A percentile compares a stretch with the other conserved stretches of the same genome.
These are phyloP conservation scores for Chimonanthus praecox DNA, from an alignment of 164 flowering plant species.

Conservation along the genomic window DNA sequence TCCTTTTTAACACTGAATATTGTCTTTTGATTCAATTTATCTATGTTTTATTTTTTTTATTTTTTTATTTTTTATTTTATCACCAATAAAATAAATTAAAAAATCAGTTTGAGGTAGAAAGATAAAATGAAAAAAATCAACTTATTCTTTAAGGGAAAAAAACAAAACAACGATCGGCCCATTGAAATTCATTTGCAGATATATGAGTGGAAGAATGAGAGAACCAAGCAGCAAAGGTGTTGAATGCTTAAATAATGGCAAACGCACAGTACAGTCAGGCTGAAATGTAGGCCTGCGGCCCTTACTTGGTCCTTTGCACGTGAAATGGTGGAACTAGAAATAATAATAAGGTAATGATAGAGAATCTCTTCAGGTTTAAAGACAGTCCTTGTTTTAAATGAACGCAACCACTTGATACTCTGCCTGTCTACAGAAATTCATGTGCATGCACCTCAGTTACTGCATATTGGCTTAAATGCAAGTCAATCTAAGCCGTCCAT, in stretches of 20 bases:
- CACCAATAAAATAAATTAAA: too few species aligned
- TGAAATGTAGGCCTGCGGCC: not conserved
- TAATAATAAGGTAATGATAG: constrained; percentile 12
- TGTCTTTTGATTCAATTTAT: too few species aligned
- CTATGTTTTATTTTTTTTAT: too few species aligned
- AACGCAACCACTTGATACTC: not conserved
- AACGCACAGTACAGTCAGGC: not conserved
- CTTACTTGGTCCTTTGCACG: not conserved
- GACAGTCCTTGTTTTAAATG: too few species aligned
- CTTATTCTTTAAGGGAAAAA: not conserved
- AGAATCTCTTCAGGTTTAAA: not conserved
- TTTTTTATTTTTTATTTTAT: too few species aligned
- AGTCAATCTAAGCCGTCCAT: not conserved
- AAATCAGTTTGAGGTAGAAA: too few species aligned
- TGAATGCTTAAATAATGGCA: not conserved
- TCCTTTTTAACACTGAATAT: too few species aligned
- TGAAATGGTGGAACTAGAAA: not conserved
- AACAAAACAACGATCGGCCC: not conserved
- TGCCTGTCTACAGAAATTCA: not conserved
- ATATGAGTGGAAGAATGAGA: not conserved
- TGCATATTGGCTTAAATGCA: not conserved
- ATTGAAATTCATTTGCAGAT: not conserved
- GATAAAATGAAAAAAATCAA: too few species aligned
- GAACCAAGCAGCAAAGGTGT: not conserved
- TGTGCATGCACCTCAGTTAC: not conserved